A percentile compares a stretch with the other conserved stretches of the same genome.
Evolutionary conservation across 2,329 filamentous ascomycete genomes (phyloP).

Genomic region (Nemania serpens): DNA sequence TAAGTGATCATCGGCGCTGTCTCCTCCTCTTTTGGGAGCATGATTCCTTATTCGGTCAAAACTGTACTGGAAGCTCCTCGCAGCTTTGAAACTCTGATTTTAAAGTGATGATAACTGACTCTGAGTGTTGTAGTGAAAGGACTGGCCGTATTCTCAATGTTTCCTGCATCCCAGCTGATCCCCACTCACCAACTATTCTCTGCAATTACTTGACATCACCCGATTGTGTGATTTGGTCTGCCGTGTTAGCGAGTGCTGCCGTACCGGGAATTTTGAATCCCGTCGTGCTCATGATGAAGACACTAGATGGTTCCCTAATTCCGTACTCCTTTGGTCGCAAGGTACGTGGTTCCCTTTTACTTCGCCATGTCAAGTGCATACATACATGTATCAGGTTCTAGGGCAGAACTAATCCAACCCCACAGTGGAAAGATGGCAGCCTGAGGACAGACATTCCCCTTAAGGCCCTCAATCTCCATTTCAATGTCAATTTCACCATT

Average conservation of each 20-base stretch:
- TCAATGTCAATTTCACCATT: constrained; percentile 98
- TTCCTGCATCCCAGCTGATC: constrained; percentile 92
- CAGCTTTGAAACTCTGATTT: neutral
- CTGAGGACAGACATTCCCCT: constrained; percentile 94
- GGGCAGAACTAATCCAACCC: constrained; percentile 8
- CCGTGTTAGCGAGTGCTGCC: constrained; percentile 90
- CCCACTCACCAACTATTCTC: constrained; percentile 87
- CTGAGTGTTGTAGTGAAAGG: constrained; percentile 56
- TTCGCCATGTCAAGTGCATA: neutral
- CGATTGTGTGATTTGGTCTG: constrained; percentile 98
- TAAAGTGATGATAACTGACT: neutral
- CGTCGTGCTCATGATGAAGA: constrained; percentile 91
- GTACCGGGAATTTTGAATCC: constrained; percentile 96
- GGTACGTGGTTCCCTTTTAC: constrained; percentile 12
- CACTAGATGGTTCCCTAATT: constrained; percentile 71
- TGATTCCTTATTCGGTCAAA: too few relatives aligned
- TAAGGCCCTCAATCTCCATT: constrained; percentile 91
- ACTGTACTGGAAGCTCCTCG: too few relatives aligned
- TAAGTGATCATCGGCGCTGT: too few relatives aligned
- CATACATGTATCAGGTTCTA: neutral
- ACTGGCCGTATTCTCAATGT: constrained; percentile 96
- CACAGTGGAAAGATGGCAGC: constrained; percentile 89
- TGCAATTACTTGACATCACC: constrained; percentile 95
- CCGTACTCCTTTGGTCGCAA: constrained; percentile 98
- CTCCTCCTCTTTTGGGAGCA: too few relatives aligned